Evolutionary conservation across 2,329 filamentous ascomycete genomes (phyloP).

Genomic region (Dactylellina sp.): DNA sequence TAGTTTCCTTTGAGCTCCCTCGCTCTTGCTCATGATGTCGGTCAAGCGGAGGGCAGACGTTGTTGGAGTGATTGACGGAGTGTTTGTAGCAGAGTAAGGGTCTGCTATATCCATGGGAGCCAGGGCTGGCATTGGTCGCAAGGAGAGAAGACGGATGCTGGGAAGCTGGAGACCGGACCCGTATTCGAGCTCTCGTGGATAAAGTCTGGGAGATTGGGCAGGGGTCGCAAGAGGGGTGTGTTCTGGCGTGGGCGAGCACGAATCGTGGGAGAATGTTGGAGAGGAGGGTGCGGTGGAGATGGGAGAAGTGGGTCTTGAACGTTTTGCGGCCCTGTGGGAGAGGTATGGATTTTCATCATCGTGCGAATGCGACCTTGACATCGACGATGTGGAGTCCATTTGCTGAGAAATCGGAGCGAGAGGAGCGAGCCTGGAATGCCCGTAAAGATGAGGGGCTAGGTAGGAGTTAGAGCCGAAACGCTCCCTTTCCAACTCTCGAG

Average conservation of each 20-base stretch:
- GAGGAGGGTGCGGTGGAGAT: conserved; percentile 96
- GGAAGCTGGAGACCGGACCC: conserved; percentile 82
- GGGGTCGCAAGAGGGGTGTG: conserved; percentile 98
- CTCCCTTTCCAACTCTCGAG: conserved; percentile 73
- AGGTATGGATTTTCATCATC: conserved; percentile 83
- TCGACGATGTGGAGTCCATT: conserved; percentile 81
- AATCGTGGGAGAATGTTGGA: conserved; percentile 95
- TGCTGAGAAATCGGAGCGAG: conserved; percentile 75
- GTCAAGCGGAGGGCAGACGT: conserved; percentile 81
- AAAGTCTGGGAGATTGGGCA: conserved; percentile 88
- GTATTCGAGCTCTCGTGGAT: conserved; percentile 68
- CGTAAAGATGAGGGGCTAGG: conserved; percentile 62
- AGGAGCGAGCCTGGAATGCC: conserved; percentile 65
- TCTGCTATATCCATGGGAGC: conserved; percentile 73
- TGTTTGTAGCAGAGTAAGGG: conserved; percentile 59
- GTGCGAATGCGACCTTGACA: conserved; percentile 88
- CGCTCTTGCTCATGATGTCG: conserved; percentile 90
- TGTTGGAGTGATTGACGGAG: conserved; percentile 50
- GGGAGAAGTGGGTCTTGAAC: conserved; percentile 91
- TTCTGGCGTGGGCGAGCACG: conserved; percentile 92
- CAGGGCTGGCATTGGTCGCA: conserved; percentile 74
- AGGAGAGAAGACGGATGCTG: conserved; percentile 79
- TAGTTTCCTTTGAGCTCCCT: conserved; percentile 88
- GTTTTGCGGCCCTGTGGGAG: conserved; percentile 80
- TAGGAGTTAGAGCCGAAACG: conserved; percentile 66